Evolutionary conservation across 148 eudicot species (phyloP).

Genomic region (Persicaria tinctoria): DNA sequence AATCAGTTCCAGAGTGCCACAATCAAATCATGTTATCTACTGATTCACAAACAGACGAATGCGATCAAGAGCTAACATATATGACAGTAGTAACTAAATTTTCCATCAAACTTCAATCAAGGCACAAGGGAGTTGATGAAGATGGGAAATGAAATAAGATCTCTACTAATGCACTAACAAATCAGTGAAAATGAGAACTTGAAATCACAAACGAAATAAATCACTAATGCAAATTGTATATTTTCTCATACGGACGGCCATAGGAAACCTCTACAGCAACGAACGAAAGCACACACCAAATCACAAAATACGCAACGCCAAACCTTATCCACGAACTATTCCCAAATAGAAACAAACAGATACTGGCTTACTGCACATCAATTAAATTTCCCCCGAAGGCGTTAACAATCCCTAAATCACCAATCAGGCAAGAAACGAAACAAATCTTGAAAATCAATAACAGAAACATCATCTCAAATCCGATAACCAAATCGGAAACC

Average conservation of each 20-base stretch:
- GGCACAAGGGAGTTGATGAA: background rate
- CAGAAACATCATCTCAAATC: background rate
- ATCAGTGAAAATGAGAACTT: background rate
- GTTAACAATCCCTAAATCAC: background rate
- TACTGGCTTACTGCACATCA: background rate
- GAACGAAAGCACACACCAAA: background rate
- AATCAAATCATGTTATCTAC: background rate
- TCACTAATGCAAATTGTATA: background rate
- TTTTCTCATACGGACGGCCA: background rate
- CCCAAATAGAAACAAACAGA: background rate
- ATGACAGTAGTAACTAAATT: background rate
- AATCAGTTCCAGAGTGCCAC: background rate
- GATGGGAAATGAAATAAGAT: background rate
- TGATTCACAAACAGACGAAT: background rate
- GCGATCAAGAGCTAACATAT: background rate
- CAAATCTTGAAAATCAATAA: background rate
- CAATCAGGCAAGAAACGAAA: background rate
- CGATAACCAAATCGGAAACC: conserved; percentile 5
- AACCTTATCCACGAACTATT: background rate
- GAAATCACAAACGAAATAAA: background rate
- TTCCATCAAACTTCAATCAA: background rate
- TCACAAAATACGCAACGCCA: background rate
- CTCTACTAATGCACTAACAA: background rate
- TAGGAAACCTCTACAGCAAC: background rate
- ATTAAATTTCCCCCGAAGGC: background rate